phyloP scores from a whole-genome alignment of 768 basidiomycete genomes.

The Leccinum sublutescens region DNA sequence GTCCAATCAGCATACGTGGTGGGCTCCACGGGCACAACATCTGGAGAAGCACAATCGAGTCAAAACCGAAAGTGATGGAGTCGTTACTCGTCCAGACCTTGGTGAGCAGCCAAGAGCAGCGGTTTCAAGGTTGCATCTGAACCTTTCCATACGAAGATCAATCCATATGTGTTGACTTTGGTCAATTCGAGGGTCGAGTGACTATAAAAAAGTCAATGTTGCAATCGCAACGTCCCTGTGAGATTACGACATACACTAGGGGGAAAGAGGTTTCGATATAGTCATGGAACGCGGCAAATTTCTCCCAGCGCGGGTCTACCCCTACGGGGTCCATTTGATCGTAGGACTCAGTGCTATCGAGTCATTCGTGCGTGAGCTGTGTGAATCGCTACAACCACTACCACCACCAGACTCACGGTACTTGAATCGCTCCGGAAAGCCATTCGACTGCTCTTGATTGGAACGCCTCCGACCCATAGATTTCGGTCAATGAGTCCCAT shows the following conservation, averaged over 20 bases:
- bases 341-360: constrained; percentile 48
- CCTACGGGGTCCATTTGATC: constrained; percentile 49
- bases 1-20: constrained; percentile 56
- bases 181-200: constrained; percentile 50
- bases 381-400: neutral
- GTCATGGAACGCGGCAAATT: constrained; percentile 51
- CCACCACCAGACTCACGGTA: constrained; percentile 38
- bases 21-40: constrained; percentile 67
- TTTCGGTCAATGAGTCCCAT: constrained; percentile 32
- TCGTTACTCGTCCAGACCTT: constrained; percentile 37
- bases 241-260: constrained; percentile 43
- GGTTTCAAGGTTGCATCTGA: constrained; percentile 50
- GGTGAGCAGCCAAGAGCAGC: constrained; percentile 51
- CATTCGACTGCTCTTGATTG: constrained; percentile 33
- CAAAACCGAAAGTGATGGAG: neutral
- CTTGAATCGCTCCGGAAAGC: constrained; percentile 39
- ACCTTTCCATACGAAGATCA: constrained; percentile 60
- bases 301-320: constrained; percentile 53
- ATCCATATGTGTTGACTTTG: constrained; percentile 60
- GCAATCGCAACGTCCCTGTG: neutral
- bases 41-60: constrained; percentile 29
- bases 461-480: constrained; percentile 37
- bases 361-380: constrained; percentile 6
- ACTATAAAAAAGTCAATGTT: constrained; percentile 27
- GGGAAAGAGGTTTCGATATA: constrained; percentile 60